phyloP scores from a whole-genome alignment of 2,329 filamentous ascomycete genomes.

The Aureobasidium sp. region DNA sequence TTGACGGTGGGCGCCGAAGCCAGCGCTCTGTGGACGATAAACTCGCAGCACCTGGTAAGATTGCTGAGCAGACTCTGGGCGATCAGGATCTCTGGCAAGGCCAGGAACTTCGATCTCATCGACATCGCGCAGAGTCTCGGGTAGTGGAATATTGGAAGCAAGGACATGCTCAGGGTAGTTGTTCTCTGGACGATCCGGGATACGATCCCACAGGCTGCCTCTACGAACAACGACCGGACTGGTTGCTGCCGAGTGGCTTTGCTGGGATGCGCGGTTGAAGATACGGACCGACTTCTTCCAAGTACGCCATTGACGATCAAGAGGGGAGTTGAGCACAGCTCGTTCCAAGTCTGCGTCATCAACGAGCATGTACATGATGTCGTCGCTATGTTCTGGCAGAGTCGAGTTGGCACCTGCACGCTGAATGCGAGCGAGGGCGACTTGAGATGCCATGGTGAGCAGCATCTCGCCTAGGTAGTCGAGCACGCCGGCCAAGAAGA shows the following conservation, averaged over 20 bases:
- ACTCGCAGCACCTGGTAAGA: conserved; percentile 24
- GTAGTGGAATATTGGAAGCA: conserved; percentile 58
- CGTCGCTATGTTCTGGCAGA: neutral
- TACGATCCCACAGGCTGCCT: conserved; percentile 3
- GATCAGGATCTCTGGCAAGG: conserved; percentile 57
- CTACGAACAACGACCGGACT: conserved; percentile 2
- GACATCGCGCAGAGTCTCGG: conserved; percentile 57
- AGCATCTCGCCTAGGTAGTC: conserved; percentile 92
- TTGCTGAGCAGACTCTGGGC: conserved; percentile 18
- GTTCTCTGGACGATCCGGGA: conserved; percentile 27
- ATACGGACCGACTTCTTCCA: conserved; percentile 79
- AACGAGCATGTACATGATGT: conserved; percentile 52
- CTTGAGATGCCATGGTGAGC: conserved; percentile 76
- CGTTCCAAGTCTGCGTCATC: conserved; percentile 90
- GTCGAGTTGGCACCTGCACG: conserved; percentile 23
- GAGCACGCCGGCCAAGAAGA: conserved; percentile 89
- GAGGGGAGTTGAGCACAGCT: conserved; percentile 76
- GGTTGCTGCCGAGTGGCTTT: neutral
- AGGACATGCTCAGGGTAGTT: conserved; percentile 31
- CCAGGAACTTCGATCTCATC: conserved; percentile 75
- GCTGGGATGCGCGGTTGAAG: neutral
- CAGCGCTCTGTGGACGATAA: neutral
- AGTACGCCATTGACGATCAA: conserved; percentile 84
- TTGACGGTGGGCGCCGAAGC: neutral
- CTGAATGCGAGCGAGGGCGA: conserved; percentile 58